These are phyloP conservation scores for Parastagonospora nodorum DNA, from an alignment of 2,329 filamentous ascomycete genomes.

Conservation along the genomic window DNA sequence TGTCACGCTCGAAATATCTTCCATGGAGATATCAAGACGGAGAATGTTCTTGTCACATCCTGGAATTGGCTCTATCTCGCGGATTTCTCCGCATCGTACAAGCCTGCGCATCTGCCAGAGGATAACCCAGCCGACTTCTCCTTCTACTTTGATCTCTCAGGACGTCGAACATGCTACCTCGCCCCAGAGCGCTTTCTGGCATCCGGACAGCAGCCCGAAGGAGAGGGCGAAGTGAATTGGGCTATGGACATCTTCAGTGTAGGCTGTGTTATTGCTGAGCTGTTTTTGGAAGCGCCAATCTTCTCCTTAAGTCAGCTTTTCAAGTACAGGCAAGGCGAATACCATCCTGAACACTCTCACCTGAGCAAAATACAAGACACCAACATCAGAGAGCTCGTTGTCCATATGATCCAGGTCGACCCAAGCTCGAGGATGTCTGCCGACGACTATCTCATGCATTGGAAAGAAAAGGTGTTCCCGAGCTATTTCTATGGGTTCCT, in stretches of 20 bases:
- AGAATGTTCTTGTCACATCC: constrained; percentile 94
- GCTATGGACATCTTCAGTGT: constrained; percentile 99
- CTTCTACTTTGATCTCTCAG: constrained; percentile 95
- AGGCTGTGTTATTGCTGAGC: constrained; percentile 93
- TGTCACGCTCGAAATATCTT: constrained; percentile 88
- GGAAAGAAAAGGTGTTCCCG: constrained; percentile 89
- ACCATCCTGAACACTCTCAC: constrained; percentile 81
- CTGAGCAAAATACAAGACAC: constrained; percentile 85
- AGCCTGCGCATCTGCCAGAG: constrained; percentile 89
- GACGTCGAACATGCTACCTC: constrained; percentile 88
- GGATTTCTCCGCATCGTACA: constrained; percentile 97
- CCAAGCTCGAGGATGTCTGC: constrained; percentile 91
- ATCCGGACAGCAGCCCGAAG: constrained; percentile 68
- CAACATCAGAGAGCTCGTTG: constrained; percentile 84
- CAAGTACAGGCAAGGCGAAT: constrained; percentile 90
- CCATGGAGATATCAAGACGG: constrained; percentile 98
- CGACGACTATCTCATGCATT: constrained; percentile 91
- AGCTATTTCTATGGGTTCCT: constrained; percentile 97
- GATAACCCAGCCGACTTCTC: constrained; percentile 98
- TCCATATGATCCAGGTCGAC: constrained; percentile 95
- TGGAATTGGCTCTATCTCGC: constrained; percentile 99
- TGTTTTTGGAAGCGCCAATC: constrained; percentile 94
- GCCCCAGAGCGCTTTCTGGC: constrained; percentile 90
- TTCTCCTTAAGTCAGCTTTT: constrained; percentile 97
- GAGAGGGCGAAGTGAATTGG: constrained; percentile 72